Conservation (phyloP, 31 red algal species). For the Bonnemaisonia californica region DNA sequence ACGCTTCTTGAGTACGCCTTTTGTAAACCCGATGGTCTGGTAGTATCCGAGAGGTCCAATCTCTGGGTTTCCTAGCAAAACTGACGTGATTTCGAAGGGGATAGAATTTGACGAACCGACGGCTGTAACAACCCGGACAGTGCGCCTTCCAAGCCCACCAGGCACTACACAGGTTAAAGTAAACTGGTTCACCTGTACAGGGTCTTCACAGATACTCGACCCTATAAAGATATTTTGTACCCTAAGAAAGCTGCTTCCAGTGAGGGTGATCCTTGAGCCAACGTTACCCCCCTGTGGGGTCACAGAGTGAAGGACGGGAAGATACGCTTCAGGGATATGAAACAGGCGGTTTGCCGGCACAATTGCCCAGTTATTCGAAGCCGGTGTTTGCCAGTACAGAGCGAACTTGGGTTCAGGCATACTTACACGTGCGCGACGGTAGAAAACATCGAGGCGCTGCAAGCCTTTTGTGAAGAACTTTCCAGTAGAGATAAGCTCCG, state of each 20-base stretch:
- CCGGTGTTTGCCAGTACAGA: constrained; percentile 39
- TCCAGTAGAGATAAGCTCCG: constrained; percentile 9
- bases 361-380: neutral
- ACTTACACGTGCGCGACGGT: neutral
- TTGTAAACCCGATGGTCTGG: constrained; percentile 49
- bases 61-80: neutral
- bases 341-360: constrained; percentile 31
- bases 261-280: constrained; percentile 35
- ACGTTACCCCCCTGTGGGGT: constrained; percentile 22
- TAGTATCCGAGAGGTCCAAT: constrained; percentile 56
- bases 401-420: constrained; percentile 12
- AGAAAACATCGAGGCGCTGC: constrained; percentile 39
- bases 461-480: constrained; percentile 47
- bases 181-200: constrained; percentile 34
- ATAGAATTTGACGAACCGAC: constrained; percentile 41
- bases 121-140: constrained; percentile 22
- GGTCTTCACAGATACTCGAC: constrained; percentile 27
- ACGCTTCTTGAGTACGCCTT: constrained; percentile 37
- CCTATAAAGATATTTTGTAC: constrained; percentile 30
- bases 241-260: constrained; percentile 50
- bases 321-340: constrained; percentile 30
- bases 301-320: constrained; percentile 41
- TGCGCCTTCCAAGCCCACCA: constrained; percentile 30
- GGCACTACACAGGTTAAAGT: constrained; percentile 43
- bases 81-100: constrained; percentile 16